Base-by-base conservation (phyloP, 2,329 filamentous ascomycete genomes). In the Fusarium poae region DNA sequence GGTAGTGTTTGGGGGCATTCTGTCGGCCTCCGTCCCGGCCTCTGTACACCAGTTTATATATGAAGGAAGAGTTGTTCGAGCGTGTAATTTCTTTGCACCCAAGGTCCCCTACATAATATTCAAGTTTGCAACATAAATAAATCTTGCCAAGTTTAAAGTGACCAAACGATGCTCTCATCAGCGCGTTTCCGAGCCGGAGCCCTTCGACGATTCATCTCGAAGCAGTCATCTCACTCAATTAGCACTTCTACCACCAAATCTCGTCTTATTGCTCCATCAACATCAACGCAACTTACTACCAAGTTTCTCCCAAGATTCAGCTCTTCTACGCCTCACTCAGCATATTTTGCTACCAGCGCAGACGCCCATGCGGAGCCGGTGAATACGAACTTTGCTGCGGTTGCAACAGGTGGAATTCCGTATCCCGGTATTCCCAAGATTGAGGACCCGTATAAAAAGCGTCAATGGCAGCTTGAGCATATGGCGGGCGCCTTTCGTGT, bases 341-440 rank as follows among this genome's bases (percentile, higher is more conserved):
- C 63, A 2, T 67, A 57, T 5, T 71, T 74, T 35, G 67, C 72
- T 25, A 74, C 72, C 44, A 70, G 61, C 18, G 49, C 69, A 21
- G 71, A 70, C 23, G 71, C 48, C 12, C 25, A 48, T 7, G 16
- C 43, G 2, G 62, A 62, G 35, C 56, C 61, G 9, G 61, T 59
- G 23, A 75, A 74, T 52, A 48, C 68, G 27, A 71, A 72, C 67
- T 72, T 74, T 51, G 71, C 72, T 3, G 72, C 72, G 27, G 67
- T 75, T 44, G 67, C 71, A 29, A 77, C 75, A 3, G 76, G 76
- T 1, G 76, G 76, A 18, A 76, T 75, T 15, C 67, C 69, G 1
- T 73, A 86, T 27, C 79, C 81, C 13, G 84, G 86, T 11, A 88
- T 90, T 21, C 88, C 88, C 4, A 81, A 79, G 39, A 88, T 89